Evolutionary conservation across 2,329 filamentous ascomycete species (phyloP).

Genomic region (Aureobasidium sp.): DNA sequence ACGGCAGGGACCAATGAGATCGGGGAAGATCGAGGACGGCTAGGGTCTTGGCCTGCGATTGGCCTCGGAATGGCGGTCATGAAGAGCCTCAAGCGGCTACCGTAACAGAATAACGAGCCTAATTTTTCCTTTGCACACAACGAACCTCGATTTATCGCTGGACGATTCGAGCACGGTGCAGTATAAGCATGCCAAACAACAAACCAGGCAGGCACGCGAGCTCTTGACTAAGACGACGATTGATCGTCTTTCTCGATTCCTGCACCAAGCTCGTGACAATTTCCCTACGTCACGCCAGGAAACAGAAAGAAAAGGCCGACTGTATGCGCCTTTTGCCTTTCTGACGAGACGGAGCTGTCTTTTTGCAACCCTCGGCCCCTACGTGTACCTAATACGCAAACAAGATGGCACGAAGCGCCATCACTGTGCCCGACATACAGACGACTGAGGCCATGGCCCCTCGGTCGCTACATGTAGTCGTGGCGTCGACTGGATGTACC

Average conservation of each 20-base stretch:
- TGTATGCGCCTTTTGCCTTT: constrained; percentile 7
- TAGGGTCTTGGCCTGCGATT: constrained; percentile 3
- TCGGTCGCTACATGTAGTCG: constrained; percentile 25
- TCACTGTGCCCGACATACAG: constrained; percentile 11
- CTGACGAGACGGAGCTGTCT: not conserved
- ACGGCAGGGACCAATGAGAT: not conserved
- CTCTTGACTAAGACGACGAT: not conserved
- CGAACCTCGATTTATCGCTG: not conserved
- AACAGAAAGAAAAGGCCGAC: constrained; percentile 7
- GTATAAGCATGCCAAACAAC: not conserved
- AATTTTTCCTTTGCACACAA: not conserved
- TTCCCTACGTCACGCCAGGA: constrained; percentile 6
- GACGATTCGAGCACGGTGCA: not conserved
- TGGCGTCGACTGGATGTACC: constrained; percentile 27
- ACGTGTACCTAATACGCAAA: not conserved
- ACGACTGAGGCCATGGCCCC: not conserved
- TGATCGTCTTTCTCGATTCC: not conserved
- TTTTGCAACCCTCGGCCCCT: not conserved
- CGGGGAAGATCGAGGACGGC: not conserved
- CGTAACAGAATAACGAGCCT: not conserved
- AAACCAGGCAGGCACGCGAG: not conserved
- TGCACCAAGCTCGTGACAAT: constrained; percentile 8
- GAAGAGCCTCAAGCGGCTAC: constrained; percentile 8
- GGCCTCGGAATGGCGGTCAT: not conserved
- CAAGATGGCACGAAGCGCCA: constrained; percentile 9